These are phyloP conservation scores for Ailanthus altissimus DNA, from an alignment of 345 rosid genomes.

Conservation along the genomic window DNA sequence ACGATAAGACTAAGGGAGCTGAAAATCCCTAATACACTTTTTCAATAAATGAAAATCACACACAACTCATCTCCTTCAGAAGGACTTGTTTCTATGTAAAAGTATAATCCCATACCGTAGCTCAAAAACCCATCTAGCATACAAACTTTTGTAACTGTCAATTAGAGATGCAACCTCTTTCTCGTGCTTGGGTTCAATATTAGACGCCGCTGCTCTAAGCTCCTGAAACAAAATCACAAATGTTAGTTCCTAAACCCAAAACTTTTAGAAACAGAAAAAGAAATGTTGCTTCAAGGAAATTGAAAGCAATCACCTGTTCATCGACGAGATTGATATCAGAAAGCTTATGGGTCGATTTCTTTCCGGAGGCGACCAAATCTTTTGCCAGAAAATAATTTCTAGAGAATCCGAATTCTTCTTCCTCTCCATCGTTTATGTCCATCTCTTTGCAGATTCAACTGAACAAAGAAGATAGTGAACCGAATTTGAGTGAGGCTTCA, in stretches of 20 bases:
- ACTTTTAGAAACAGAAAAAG: not conserved
- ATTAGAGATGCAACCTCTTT: constrained; percentile 56
- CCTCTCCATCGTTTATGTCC: constrained; percentile 58
- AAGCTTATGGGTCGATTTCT: constrained; percentile 62
- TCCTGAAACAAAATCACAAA: constrained; percentile 44
- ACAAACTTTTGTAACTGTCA: constrained; percentile 59
- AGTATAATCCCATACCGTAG: constrained; percentile 46
- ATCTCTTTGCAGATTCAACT: constrained; percentile 6
- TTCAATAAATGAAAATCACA: constrained; percentile 8
- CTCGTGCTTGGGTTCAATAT: constrained; percentile 61
- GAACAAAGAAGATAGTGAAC: not conserved
- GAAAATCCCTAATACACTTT: not conserved
- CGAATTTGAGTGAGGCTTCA: not conserved
- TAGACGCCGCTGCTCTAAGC: constrained; percentile 58
- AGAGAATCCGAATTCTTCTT: constrained; percentile 80
- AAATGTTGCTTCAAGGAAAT: not conserved
- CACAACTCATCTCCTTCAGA: not conserved
- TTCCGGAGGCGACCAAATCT: constrained; percentile 59
- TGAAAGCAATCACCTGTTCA: constrained; percentile 58
- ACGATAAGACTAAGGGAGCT: not conserved
- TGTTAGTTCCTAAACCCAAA: not conserved
- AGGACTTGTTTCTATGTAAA: not conserved
- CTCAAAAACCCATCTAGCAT: constrained; percentile 72
- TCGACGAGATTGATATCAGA: constrained; percentile 75
- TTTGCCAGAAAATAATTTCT: constrained; percentile 91